phyloP scores from a whole-genome alignment of 768 basidiomycete species.

The Mycena floridula region DNA sequence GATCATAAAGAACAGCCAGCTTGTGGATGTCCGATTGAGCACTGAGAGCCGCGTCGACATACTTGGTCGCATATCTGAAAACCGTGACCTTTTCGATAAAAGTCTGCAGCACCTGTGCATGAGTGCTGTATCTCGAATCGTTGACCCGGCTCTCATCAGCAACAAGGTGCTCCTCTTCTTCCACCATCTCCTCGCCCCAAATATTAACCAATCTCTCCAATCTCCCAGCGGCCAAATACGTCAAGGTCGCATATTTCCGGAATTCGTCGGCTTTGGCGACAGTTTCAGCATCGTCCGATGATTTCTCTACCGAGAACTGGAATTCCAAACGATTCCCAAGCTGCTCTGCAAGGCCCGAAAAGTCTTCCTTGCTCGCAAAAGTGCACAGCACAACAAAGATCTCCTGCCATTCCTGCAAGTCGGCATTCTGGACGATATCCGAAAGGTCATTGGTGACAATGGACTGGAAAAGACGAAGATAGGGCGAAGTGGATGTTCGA shows the following conservation, averaged over 20 bases:
- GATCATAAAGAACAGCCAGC: slow-evolving; percentile 81
- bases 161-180: slow-evolving; percentile 66
- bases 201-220: slow-evolving; percentile 86
- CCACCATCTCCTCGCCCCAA: slow-evolving; percentile 85
- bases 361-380: slow-evolving; percentile 82
- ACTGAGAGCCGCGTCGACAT: slow-evolving; percentile 68
- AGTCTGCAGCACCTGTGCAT: slow-evolving; percentile 81
- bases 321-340: slow-evolving; percentile 88
- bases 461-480: slow-evolving; percentile 90
- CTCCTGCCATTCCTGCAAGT: slow-evolving; percentile 91
- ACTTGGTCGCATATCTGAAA: slow-evolving; percentile 82
- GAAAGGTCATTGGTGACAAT: slow-evolving; percentile 88
- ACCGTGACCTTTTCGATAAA: slow-evolving; percentile 97
- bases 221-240: slow-evolving; percentile 87
- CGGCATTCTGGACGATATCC: slow-evolving; percentile 95
- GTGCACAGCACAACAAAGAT: slow-evolving; percentile 96
- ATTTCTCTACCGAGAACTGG: slow-evolving; percentile 58
- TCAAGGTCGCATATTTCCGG: slow-evolving; percentile 85
- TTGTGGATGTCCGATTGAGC: slow-evolving; percentile 66
- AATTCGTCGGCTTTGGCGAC: slow-evolving; percentile 40
- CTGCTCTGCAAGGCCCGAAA: slow-evolving; percentile 82
- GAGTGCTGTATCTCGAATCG: slow-evolving; percentile 66
- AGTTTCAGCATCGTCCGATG: slow-evolving; percentile 39
- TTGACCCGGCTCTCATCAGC: slow-evolving; percentile 30
- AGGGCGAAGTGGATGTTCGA: slow-evolving; percentile 68